Base-by-base conservation (phyloP, 2,329 filamentous ascomycete genomes). In the Fusarium sp. region DNA sequence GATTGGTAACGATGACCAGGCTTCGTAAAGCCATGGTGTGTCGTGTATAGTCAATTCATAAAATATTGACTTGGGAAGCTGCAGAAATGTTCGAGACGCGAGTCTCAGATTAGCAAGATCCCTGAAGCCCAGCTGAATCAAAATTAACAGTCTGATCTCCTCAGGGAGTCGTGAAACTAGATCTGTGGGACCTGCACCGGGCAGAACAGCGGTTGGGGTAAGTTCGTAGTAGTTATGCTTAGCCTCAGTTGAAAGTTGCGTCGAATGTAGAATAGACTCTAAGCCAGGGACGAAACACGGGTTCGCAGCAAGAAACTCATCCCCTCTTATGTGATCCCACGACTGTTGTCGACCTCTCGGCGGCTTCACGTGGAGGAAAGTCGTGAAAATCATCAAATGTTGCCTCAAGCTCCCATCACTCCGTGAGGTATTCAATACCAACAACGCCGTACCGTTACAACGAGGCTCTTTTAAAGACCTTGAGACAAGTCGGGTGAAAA, bases 401-500 rank as follows among this genome's bases (percentile, higher is more conserved):
- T 18, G 50, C 29, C 33, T 63, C 60, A 11, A 64, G 23, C 7
- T 12, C 18, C 61, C 62, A 69, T 64, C 69, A 71, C 8, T 64
- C 33, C 3, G 52, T 56, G 12, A 77, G 37, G 2, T 66, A 65
- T 2, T 68, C 43, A 0, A 76, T 12, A 28, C 74, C 74, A 4
- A 77, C 49, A 1, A 23, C 43, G 1, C 69, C 58, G 24, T 54
- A 47, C 3, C 70, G 63, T 8, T 33, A 21, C 5, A 72, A 24
- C 3, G 66, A 73, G 1, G 69, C 76, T n/a, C 74, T 49, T 31
- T 74, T 76, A 44, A 71, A 78, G 2, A 78, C 50, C 47, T 78
- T 76, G 2, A 78, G 54, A 42, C 76, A 78, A 0, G 74, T 63
- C 1, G 76, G 71, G 10, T 78, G 76, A 16, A 78, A 77, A 3